Evolutionary conservation across 2,329 filamentous ascomycete species (phyloP), one percentile per base, ranked within the genome.

Genomic region (Nannizzia gypsea): DNA sequence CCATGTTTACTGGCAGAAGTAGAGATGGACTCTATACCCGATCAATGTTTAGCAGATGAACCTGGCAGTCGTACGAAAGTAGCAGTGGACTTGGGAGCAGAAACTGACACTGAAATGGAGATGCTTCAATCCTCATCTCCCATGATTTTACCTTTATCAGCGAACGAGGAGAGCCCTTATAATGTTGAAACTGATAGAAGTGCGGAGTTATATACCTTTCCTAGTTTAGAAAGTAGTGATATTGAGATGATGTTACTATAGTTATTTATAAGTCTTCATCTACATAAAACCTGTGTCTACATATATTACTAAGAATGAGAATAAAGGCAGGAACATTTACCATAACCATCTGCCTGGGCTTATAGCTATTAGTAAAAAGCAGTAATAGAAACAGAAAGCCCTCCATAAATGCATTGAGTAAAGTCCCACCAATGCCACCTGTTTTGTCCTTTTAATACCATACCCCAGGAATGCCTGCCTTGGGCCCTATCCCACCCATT

Each of bases 51-150:
- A 13, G n/a, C 17, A 24, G 31, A 40, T 5, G 20, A 40, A n/a
- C 22, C 20, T 40, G 6, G 34, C 4, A 3, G 20, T 40, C n/a
- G 34, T 13, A 6, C 54, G 1, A 11, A 11, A 3, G 9, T 42
- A 15, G 11, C 11, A 20, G 1, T 40, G 28, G 36, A 40, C 6
- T 3, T 38, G 26, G 15, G 34, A 17, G n/a, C 22, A 15, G 52
- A 17, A 36, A 55, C 13, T 6, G 52, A 55, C 2, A 15, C 22
- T 5, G 8, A 11, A 9, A 55, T 55, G 17, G 54, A 40, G 11
- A 56, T 56, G 17, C 36, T 56, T 17, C 34, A 56, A 15, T 56
- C 54, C 20, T 56, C 54, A 24, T 56, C 54, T 42, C 54, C 54
- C 6, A 17, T 56, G 1, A 56, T 56, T 42, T n/a, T 40, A 20